Conservation (phyloP, 1,284 basidiomycete genomes). For the Tetrapyrgos nigripes region DNA sequence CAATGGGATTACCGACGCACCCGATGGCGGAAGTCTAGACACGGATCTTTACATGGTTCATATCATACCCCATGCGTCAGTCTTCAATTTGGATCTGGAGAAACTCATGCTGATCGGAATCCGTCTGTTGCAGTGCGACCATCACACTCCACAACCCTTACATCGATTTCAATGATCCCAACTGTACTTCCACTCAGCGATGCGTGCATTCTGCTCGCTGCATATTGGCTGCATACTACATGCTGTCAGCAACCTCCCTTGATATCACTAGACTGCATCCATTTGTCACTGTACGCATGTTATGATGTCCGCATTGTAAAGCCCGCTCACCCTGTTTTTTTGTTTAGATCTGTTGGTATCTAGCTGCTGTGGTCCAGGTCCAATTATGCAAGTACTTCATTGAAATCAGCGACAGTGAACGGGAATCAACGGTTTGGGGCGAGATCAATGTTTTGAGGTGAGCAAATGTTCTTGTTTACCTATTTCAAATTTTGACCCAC, state of each 20-base stretch:
- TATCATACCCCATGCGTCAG: conserved; percentile 82
- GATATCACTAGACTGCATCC: conserved; percentile 82
- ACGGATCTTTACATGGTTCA: conserved; percentile 87
- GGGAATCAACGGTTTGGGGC: conserved; percentile 80
- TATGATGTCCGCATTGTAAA: conserved; percentile 2
- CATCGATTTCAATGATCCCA: conserved; percentile 71
- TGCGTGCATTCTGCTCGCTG: conserved; percentile 75
- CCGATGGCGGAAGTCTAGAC: conserved; percentile 64
- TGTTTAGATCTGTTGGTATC: conserved; percentile 83
- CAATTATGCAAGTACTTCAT: conserved; percentile 86
- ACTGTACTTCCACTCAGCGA: conserved; percentile 67
- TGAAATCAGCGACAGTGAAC: conserved; percentile 70
- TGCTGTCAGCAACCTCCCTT: conserved; percentile 75
- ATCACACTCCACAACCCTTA: conserved; percentile 86
- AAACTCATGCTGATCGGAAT: not conserved
- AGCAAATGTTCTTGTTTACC: conserved; percentile 21
- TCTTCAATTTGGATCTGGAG: conserved; percentile 21
- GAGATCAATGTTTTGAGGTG: conserved; percentile 84
- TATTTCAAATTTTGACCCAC: not conserved
- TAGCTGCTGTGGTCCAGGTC: conserved; percentile 83
- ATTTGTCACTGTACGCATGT: conserved; percentile 70
- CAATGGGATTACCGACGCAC: conserved; percentile 60
- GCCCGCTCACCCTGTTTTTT: conserved; percentile 19
- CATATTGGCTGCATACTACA: conserved; percentile 77
- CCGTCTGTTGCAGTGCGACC: conserved; percentile 63